These are phyloP conservation scores for Malus asiatica DNA, from an alignment of 306 rosid species.

Conservation along the genomic window DNA sequence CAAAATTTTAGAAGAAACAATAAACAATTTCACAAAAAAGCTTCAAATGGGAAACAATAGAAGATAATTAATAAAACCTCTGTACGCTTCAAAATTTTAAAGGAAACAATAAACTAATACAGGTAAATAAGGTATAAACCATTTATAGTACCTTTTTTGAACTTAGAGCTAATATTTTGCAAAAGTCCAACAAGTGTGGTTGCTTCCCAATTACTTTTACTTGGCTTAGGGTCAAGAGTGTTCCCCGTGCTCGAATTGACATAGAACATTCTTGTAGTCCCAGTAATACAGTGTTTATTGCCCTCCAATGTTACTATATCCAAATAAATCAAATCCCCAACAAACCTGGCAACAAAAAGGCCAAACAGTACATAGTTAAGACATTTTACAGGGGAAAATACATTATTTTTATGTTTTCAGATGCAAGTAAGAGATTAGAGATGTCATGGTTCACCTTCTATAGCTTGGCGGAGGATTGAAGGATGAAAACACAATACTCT, in stretches of 20 bases:
- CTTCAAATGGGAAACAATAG: constrained; percentile 29
- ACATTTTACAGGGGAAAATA: background rate
- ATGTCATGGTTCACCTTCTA: constrained; percentile 51
- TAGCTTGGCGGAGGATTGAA: constrained; percentile 96
- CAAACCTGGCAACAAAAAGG: constrained; percentile 55
- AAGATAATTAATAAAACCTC: background rate
- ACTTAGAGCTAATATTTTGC: constrained; percentile 85
- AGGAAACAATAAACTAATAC: background rate
- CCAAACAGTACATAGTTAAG: constrained; percentile 6
- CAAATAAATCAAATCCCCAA: constrained; percentile 93
- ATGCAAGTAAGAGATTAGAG: background rate
- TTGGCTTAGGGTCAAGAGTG: constrained; percentile 64
- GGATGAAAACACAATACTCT: constrained; percentile 89
- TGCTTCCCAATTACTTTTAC: constrained; percentile 72
- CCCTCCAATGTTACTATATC: constrained; percentile 88
- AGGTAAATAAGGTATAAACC: constrained; percentile 2
- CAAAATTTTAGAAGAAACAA: background rate
- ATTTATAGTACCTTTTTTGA: constrained; percentile 62
- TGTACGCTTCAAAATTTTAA: background rate
- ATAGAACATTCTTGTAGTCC: constrained; percentile 70
- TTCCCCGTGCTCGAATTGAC: constrained; percentile 76
- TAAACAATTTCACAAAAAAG: constrained; percentile 63
- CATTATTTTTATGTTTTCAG: background rate
- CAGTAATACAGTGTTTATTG: constrained; percentile 73
- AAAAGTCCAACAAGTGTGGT: constrained; percentile 79